Evolutionary conservation across 345 rosid species (phyloP).

Genomic region (Eucalyptus caleyi): DNA sequence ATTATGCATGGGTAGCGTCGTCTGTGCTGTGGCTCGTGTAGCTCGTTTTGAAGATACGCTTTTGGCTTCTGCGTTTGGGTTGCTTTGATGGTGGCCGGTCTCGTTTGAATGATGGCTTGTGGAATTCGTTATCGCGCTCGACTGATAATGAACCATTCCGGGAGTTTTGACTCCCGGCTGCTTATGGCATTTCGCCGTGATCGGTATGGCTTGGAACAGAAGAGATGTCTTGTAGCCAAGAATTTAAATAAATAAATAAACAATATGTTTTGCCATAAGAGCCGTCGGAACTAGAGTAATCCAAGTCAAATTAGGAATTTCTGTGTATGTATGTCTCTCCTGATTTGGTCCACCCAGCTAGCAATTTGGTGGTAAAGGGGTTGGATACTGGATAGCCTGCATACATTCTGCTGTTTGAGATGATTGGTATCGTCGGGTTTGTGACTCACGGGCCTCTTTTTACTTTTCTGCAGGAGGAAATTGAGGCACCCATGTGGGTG

Average conservation of each 20-base stretch:
- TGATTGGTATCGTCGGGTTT: neutral
- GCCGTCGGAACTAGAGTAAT: neutral
- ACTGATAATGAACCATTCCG: neutral
- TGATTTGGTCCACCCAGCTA: neutral
- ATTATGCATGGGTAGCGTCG: neutral
- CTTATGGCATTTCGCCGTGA: neutral
- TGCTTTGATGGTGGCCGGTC: neutral
- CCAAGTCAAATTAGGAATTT: neutral
- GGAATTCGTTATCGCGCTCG: neutral
- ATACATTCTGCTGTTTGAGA: neutral
- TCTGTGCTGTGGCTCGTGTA: neutral
- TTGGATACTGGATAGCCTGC: neutral
- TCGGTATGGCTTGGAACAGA: neutral
- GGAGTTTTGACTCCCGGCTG: neutral
- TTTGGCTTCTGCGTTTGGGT: neutral
- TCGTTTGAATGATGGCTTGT: neutral
- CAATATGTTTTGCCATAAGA: neutral
- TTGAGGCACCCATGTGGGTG: constrained; percentile 36
- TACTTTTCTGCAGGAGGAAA: constrained; percentile 13
- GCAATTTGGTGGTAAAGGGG: neutral
- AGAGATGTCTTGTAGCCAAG: neutral
- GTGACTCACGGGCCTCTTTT: neutral
- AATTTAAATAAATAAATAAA: neutral
- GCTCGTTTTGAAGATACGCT: neutral
- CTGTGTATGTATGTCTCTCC: neutral